These are phyloP conservation scores for Lagerstroemia speciosa DNA, from an alignment of 345 rosid genomes.

Conservation along the genomic window DNA sequence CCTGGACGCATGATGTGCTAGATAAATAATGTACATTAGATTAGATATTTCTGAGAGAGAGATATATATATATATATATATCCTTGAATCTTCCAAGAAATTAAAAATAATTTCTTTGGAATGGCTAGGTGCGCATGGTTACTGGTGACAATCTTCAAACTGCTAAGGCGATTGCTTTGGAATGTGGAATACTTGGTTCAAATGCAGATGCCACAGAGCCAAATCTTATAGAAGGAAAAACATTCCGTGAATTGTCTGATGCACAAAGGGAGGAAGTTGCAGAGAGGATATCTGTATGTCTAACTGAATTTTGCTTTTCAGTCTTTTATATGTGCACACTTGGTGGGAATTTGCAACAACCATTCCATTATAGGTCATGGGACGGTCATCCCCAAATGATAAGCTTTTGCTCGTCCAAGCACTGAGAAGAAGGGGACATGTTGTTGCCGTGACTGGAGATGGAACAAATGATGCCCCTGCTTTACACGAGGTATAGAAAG, in stretches of 20 bases:
- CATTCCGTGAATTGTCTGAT: slow-evolving; percentile 64
- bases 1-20: neutral
- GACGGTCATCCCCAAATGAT: slow-evolving; percentile 43
- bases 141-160: slow-evolving; percentile 97
- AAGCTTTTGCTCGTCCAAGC: slow-evolving; percentile 43
- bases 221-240: slow-evolving; percentile 75
- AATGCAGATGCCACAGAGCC: slow-evolving; percentile 53
- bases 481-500: slow-evolving; percentile 25
- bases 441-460: slow-evolving; percentile 45
- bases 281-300: slow-evolving; percentile 71
- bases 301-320: neutral
- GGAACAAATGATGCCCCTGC: slow-evolving; percentile 48
- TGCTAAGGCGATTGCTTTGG: slow-evolving; percentile 91
- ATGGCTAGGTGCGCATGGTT: slow-evolving; percentile 82
- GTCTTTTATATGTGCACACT: neutral
- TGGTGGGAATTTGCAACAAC: too few relatives aligned
- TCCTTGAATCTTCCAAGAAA: neutral
- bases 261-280: slow-evolving; percentile 57
- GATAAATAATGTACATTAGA: neutral
- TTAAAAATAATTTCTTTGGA: neutral
- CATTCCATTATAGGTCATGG: slow-evolving; percentile 3
- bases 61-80: too few relatives aligned
- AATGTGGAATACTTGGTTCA: slow-evolving; percentile 74
- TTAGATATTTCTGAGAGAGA: neutral
- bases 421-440: slow-evolving; percentile 25